Evolutionary conservation across 108 stramenopile genomes (phyloP).

Genomic region (Fragilariopsis cylindrus): DNA sequence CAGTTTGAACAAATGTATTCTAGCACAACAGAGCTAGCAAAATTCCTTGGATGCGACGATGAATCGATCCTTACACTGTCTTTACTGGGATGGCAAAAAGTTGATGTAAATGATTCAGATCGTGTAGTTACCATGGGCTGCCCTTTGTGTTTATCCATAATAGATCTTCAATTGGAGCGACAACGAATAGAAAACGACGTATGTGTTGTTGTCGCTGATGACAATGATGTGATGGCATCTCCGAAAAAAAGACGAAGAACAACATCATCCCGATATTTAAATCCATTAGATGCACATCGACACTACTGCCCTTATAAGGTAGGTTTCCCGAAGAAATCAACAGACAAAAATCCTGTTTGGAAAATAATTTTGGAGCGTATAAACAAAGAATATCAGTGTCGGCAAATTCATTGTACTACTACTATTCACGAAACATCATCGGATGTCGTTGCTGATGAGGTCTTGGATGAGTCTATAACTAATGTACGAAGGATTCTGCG

Average conservation of each 20-base stretch:
- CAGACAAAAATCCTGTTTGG: conserved; percentile 27
- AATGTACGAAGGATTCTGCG: conserved; percentile 28
- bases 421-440: neutral
- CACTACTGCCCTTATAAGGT: conserved; percentile 36
- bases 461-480: conserved; percentile 15
- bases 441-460: neutral
- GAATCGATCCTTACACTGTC: conserved; percentile 8
- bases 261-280: neutral
- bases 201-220: neutral
- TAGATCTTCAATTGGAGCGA: conserved; percentile 15
- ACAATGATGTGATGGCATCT: neutral
- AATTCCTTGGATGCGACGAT: conserved; percentile 4
- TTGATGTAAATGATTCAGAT: neutral
- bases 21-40: neutral
- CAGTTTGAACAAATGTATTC: conserved; percentile 5
- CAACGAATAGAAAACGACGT: neutral
- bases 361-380: conserved; percentile 27
- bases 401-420: neutral
- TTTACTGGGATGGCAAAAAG: conserved; percentile 28
- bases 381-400: neutral
- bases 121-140: conserved; percentile 20
- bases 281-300: conserved; percentile 33
- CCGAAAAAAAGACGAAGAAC: conserved; percentile 21
- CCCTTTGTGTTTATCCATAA: conserved; percentile 22
- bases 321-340: conserved; percentile 28